These are phyloP conservation scores for Jaenimonas drosophilae DNA, from an alignment of 208 protist genomes.

Conservation along the genomic window DNA sequence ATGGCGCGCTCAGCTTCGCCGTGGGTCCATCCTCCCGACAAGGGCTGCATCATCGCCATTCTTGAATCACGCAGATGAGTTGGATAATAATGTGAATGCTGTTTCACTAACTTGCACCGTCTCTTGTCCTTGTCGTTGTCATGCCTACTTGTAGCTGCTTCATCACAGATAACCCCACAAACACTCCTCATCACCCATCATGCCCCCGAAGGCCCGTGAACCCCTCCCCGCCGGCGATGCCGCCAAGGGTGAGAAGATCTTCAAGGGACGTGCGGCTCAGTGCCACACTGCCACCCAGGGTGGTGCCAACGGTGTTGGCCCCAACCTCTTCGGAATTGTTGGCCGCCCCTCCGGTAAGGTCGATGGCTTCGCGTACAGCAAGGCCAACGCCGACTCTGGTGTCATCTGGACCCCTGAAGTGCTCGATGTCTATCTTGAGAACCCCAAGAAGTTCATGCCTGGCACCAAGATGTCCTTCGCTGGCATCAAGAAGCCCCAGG, in stretches of 20 bases:
- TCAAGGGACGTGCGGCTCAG: conserved; percentile 91
- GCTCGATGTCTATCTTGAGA: conserved; percentile 93
- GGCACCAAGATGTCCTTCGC: conserved; percentile 97
- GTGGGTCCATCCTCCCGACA: no score
- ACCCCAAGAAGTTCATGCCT: conserved; percentile 98
- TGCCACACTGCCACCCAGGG: conserved; percentile 88
- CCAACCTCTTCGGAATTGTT: conserved; percentile 89
- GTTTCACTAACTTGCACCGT: no score
- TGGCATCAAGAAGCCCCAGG: conserved; percentile 90
- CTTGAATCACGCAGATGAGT: no score
- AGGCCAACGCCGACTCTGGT: conserved; percentile 90
- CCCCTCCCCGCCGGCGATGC: conserved; percentile 74
- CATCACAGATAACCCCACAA: no score
- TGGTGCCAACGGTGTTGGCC: conserved; percentile 88
- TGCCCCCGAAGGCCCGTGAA: conserved; percentile 61
- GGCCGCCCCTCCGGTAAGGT: conserved; percentile 87
- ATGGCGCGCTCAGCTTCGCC: no score
- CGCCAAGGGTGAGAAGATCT: conserved; percentile 85
- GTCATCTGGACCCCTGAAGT: conserved; percentile 91
- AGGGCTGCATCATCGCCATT: no score
- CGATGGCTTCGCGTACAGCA: conserved; percentile 91
- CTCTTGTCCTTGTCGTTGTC: no score
- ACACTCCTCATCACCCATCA: no score
- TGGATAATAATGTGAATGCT: no score
- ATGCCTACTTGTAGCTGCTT: no score